Evolutionary conservation across 2,329 filamentous ascomycete genomes (phyloP), one percentile per base, ranked within the genome.

Genomic region (Remersonia thermophila): DNA sequence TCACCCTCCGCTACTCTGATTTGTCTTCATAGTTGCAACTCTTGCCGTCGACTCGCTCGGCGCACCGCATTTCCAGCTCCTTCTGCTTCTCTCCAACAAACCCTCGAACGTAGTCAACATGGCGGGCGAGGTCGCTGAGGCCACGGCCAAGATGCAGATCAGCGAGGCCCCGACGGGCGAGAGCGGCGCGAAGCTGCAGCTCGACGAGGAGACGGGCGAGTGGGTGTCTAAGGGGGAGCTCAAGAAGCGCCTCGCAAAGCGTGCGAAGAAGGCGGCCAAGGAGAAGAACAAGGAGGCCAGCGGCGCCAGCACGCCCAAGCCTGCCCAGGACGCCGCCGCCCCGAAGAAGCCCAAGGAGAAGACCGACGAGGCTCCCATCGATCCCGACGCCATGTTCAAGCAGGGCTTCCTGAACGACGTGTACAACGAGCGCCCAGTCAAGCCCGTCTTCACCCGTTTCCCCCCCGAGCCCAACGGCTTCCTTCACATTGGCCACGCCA

Each of bases 401-500:
- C 71, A 77, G 51, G 83, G 82, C 27, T 89, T 85, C 60, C 67
- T 87, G 26, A 66, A 70, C 35, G 74, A 80, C 3, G 80, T 87
- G 20, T 83, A 78, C 60, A 71, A 77, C 42, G 72, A 80, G 57
- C 69, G 75, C 33, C 77, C 77, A 2, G 63, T 66, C 30, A 71
- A 70, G 47, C 61, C 65, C 11, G 75, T 80, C 14, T 59, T 79
- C 33, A 86, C 81, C 3, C 75, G 82, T 47, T 87, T 89, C 53
- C 83, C 83, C 2, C 83, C 83, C 14, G 83, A 89, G 60, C 91
- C 91, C 32, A 96, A 96, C 57, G 91, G 89, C 37, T 95, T 81
- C 56, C 71, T 95, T 8, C 87, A 95, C 55, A 82, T 96, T 48
- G 89, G 89, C 14, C 91, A 96, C 55, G 83, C 82, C 46, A 96